Evolutionary conservation across 1,284 basidiomycete species (phyloP).

Genomic region (Cutaneotrichosporon arboriforme): DNA sequence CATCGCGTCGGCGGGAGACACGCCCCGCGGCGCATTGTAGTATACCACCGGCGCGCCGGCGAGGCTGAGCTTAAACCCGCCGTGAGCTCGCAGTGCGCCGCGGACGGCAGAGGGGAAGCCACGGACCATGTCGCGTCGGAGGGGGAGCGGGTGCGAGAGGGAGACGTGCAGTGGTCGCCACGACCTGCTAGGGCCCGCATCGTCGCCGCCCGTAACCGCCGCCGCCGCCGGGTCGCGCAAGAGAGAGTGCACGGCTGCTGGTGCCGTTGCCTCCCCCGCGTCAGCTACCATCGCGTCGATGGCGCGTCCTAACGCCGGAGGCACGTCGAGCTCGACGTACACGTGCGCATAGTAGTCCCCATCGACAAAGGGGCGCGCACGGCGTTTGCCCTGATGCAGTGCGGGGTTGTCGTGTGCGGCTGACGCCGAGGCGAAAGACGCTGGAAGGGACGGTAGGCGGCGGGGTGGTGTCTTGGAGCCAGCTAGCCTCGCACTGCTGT

Average conservation of each 20-base stretch:
- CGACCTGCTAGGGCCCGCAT: not conserved
- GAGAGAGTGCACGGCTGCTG: constrained; percentile 24
- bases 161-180: constrained; percentile 38
- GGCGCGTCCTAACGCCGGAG: constrained; percentile 10
- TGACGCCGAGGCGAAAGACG: not conserved
- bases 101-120: not conserved
- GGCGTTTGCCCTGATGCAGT: constrained; percentile 39
- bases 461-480: not conserved
- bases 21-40: constrained; percentile 20
- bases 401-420: constrained; percentile 31
- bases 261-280: constrained; percentile 3
- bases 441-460: constrained; percentile 10
- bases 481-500: not conserved
- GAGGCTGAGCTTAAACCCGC: constrained; percentile 25
- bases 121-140: constrained; percentile 21
- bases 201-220: too few relatives aligned
- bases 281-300: constrained; percentile 11
- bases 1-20: too few relatives aligned
- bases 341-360: constrained; percentile 47
- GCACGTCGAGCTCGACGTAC: constrained; percentile 33
- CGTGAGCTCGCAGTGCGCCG: not conserved
- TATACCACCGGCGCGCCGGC: constrained; percentile 26
- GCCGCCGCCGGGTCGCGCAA: constrained; percentile 1
- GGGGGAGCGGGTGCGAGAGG: constrained; percentile 42
- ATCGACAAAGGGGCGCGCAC: constrained; percentile 42